phyloP scores from a whole-genome alignment of 805 yeast species.

The Yarrowia sp. region DNA sequence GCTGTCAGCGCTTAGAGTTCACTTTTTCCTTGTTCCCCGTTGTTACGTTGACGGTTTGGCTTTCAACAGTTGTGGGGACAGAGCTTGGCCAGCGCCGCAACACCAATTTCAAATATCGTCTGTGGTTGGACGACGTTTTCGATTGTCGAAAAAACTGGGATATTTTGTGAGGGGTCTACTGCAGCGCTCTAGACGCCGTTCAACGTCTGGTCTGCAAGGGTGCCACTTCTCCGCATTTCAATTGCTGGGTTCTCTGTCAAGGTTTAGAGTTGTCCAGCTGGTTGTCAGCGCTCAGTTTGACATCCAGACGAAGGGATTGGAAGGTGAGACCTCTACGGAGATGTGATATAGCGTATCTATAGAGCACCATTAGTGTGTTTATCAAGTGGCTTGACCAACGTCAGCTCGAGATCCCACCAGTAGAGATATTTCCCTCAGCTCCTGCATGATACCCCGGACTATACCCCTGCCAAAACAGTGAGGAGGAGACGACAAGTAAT shows the following conservation, averaged over 20 bases:
- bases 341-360: background rate
- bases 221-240: background rate
- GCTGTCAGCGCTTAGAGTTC: background rate
- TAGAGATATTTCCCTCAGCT: no score
- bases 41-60: slow-evolving; percentile 6
- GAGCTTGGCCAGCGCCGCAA: background rate
- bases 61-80: slow-evolving; percentile 18
- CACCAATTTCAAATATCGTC: background rate
- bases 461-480: no score
- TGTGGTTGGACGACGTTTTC: background rate
- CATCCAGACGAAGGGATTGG: no score
- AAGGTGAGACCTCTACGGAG: background rate
- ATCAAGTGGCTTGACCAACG: no score
- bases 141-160: no score
- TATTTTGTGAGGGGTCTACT: background rate
- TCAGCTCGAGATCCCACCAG: no score
- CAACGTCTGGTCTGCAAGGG: no score
- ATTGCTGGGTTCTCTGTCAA: background rate
- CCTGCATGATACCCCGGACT: no score
- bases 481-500: no score
- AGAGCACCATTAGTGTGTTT: no score
- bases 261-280: background rate
- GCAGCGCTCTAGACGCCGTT: no score
- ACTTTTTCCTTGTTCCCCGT: background rate
- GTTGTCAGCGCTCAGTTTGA: background rate